Evolutionary conservation across 1,284 basidiomycete species (phyloP), one percentile per base, ranked within the genome.

Genomic region (Vanrija sp.): DNA sequence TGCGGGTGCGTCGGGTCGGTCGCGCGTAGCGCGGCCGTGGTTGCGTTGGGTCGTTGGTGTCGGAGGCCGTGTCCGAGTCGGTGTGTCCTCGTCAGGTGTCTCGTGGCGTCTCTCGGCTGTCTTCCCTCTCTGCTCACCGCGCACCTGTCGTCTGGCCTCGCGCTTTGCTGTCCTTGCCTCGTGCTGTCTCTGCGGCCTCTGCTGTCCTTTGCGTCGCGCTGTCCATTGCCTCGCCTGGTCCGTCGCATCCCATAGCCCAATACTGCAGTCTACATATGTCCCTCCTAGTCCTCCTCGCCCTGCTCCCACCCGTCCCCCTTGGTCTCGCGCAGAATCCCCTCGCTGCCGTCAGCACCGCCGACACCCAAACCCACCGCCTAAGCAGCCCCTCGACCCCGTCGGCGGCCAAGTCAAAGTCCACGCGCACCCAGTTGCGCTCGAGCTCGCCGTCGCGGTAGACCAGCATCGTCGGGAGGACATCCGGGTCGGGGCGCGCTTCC

Each of bases 401-500:
- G 31, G 65, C 60, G 4, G 50, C 51, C 4, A 70, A 51, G 46
- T 73, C 71, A 65, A 70, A 67, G 58, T 75, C 73, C 9, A 73
- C 69, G 38, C 73, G 62, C 0, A 70, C 66, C 67, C 69, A 73
- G 24, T 57, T 67, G 47, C 24, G 23, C 38, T 41, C 42, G 43
- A 69, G 60, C 55, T 70, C 72, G 27, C 74, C 74, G 49, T 69
- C 62, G 31, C 63, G 63, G 47, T 76, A 76, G 12, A 66, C 68
- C 38, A 76, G 62, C 39, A 76, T 49, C 4, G 69, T 68, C 9
- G 74, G 74, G n/a, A 76, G 54, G 1, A 76, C 74, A 41, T 75
- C 74, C 2, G 67, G 66, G 59, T 76, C 74, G 2, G 72, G 60
- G n/a, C 39, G 12, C 9, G 68, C 59, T 12, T 53, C 46, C 16